These are phyloP conservation scores for Rhizopogon vesiculosus DNA, from an alignment of 768 basidiomycete species.

Conservation along the genomic window DNA sequence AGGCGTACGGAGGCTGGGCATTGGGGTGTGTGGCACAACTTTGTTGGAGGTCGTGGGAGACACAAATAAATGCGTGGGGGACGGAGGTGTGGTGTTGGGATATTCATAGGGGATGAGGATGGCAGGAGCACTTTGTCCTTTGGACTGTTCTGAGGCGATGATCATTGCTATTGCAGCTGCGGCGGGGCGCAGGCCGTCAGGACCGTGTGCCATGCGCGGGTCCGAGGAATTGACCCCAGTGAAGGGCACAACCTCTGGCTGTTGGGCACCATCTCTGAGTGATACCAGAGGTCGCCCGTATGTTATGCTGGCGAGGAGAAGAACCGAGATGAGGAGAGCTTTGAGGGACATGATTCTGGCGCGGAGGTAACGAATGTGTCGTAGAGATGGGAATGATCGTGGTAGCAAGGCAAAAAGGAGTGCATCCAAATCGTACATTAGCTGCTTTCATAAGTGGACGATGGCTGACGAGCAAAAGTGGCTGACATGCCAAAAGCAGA, in stretches of 20 bases:
- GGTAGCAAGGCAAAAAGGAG: not conserved
- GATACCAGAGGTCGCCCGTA: not conserved
- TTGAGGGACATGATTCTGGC: not conserved
- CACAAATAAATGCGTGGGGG: not conserved
- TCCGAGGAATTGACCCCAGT: not conserved
- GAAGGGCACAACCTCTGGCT: not conserved
- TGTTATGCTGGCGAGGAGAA: not conserved
- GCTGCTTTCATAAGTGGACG: too few relatives aligned
- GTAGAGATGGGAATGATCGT: not conserved
- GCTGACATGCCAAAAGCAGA: slow-evolving; percentile 14
- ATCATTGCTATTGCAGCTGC: slow-evolving; percentile 1
- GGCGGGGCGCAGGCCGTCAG: slow-evolving; percentile 4
- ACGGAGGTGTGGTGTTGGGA: not conserved
- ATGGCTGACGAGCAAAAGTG: not conserved
- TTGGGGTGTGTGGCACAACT: not conserved
- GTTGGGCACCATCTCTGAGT: slow-evolving; percentile 8
- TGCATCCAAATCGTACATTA: not conserved
- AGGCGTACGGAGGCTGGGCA: slow-evolving; percentile 3
- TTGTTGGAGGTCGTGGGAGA: not conserved
- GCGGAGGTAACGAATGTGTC: slow-evolving; percentile 2
- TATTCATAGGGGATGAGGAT: slow-evolving; percentile 12
- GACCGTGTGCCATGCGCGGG: not conserved
- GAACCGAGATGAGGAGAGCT: not conserved
- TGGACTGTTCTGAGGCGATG: not conserved
- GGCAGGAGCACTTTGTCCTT: slow-evolving; percentile 1